These are phyloP conservation scores for Conidiobolus incongruus DNA, from an alignment of 371 early-diverging fungal genomes.

Conservation along the genomic window DNA sequence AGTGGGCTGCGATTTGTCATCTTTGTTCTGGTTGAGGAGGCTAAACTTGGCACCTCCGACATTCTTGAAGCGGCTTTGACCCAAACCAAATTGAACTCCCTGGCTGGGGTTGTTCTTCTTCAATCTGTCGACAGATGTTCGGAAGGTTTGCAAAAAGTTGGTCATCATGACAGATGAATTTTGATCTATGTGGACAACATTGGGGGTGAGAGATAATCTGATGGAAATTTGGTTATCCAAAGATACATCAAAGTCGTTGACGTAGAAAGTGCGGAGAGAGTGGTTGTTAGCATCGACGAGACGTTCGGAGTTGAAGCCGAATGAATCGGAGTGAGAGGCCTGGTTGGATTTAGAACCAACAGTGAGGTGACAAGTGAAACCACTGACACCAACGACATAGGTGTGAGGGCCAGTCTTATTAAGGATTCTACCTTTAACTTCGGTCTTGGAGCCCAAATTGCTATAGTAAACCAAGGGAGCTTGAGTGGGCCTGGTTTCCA, in stretches of 20 bases:
- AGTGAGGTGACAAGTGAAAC: conserved; percentile 25
- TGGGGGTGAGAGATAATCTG: too few relatives aligned
- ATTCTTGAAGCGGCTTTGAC: too few relatives aligned
- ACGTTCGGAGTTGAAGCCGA: neutral
- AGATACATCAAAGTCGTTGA: conserved; percentile 19
- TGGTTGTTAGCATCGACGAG: conserved; percentile 6
- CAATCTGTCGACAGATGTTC: too few relatives aligned
- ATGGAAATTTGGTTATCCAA: too few relatives aligned
- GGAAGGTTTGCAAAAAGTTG: too few relatives aligned
- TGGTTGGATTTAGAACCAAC: neutral
- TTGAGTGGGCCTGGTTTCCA: conserved; percentile 11
- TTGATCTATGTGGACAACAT: too few relatives aligned
- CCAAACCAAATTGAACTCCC: too few relatives aligned
- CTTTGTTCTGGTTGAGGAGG: too few relatives aligned
- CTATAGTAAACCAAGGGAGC: conserved; percentile 10
- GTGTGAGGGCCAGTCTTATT: conserved; percentile 13
- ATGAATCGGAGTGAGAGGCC: conserved; percentile 57
- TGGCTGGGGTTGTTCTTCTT: too few relatives aligned
- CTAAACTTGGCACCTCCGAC: too few relatives aligned
- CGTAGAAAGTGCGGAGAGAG: conserved; percentile 25
- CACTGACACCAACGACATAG: conserved; percentile 37
- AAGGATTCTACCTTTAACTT: conserved; percentile 40
- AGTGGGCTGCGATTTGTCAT: too few relatives aligned
- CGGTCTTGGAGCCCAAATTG: conserved; percentile 1
- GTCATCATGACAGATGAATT: too few relatives aligned